Evolutionary conservation across 1,284 basidiomycete genomes (phyloP).

Genomic region (Fomitiporia mediterranea): DNA sequence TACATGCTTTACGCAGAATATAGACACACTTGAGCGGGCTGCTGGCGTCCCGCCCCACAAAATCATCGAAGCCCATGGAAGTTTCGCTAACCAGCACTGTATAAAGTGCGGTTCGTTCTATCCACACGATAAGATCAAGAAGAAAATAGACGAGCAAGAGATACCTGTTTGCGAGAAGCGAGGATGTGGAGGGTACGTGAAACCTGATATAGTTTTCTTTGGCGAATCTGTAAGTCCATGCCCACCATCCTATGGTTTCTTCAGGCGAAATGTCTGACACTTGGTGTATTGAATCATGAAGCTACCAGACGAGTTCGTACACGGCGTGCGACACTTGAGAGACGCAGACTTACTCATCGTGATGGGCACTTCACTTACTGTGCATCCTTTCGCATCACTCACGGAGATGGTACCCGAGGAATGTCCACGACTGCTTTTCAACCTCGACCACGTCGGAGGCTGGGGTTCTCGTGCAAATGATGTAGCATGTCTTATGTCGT

Average conservation of each 20-base stretch:
- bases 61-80: conserved; percentile 94
- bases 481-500: conserved; percentile 59
- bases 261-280: too few species aligned
- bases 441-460: conserved; percentile 60
- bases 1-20: conserved; percentile 84
- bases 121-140: conserved; percentile 65
- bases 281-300: too few species aligned
- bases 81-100: conserved; percentile 80
- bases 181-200: conserved; percentile 67
- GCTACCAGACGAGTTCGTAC: conserved; percentile 58
- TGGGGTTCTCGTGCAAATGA: conserved; percentile 54
- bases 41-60: conserved; percentile 72
- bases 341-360: conserved; percentile 84
- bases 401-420: conserved; percentile 41
- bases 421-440: conserved; percentile 69
- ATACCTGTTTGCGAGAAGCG: conserved; percentile 57
- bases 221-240: conserved; percentile 63
- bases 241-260: too few species aligned
- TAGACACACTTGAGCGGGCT: conserved; percentile 88
- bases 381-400: conserved; percentile 72
- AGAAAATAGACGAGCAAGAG: conserved; percentile 49
- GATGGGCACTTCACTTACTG: conserved; percentile 87
- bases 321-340: conserved; percentile 43
- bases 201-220: conserved; percentile 95
- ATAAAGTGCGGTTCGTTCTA: conserved; percentile 61